phyloP scores from a whole-genome alignment of 805 yeast species.

The Candida maris region DNA sequence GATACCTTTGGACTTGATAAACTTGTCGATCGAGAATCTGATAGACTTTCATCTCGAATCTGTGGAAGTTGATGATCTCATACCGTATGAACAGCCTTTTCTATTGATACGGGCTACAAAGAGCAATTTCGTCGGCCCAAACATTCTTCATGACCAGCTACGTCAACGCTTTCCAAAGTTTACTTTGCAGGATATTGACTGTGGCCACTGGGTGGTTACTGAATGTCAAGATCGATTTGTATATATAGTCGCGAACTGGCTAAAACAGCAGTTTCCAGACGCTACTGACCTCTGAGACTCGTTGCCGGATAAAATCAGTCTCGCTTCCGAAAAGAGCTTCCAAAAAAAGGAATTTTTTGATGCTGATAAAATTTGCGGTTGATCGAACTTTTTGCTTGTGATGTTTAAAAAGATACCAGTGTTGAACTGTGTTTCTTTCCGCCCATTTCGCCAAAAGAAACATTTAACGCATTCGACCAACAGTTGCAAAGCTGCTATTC shows the following conservation, averaged over 20 bases:
- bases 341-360: conserved; percentile 18
- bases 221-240: conserved; percentile 77
- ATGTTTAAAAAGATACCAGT: no score
- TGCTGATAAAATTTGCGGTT: conserved; percentile 12
- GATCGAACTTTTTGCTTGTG: no score
- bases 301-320: conserved; percentile 5
- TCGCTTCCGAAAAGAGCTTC: conserved; percentile 12
- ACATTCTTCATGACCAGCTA: conserved; percentile 16
- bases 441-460: no score
- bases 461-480: no score
- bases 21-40: conserved; percentile 57
- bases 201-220: conserved; percentile 91
- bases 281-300: no score
- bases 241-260: conserved; percentile 51
- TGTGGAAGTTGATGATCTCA: conserved; percentile 23
- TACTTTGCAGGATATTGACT: conserved; percentile 62
- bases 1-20: conserved; percentile 65
- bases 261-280: conserved; percentile 8
- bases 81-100: conserved; percentile 63
- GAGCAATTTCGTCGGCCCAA: conserved; percentile 39
- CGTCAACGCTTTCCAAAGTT: conserved; percentile 55
- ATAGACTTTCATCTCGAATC: conserved; percentile 47
- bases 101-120: conserved; percentile 73
- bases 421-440: no score
- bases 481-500: no score